Base-by-base conservation (phyloP, 345 rosid species). In the Populus tremula region DNA sequence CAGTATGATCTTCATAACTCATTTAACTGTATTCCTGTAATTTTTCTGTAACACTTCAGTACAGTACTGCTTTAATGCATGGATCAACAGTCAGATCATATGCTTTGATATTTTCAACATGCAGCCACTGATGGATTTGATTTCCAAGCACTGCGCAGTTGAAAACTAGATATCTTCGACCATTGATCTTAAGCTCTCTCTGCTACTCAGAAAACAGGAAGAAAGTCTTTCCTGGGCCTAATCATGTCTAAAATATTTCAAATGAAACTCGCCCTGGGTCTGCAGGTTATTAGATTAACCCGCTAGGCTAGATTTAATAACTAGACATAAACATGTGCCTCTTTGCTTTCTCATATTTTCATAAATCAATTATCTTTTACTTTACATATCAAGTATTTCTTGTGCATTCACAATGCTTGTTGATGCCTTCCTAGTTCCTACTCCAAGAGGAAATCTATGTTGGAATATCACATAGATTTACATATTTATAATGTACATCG, bases 401-500 rank as follows among this genome's bases (percentile, higher is more conserved):
- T 50, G 54, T 50, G 20, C 54, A 4, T 50, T 49, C 54, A 49
- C 54, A 49, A 49, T 49, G 54, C 9, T 47, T 13, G 20, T 50
- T 50, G 54, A 50, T 50, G 21, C 54, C 54, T 50, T 17, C 54
- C 54, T 50, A 50, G 54, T 50, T 50, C 54, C 54, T 50, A 50
- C 54, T 20, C 54, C 54, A 14, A 50, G 21, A 50, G 54, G 23
- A 54, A 8, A 29, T 27, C 43, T 36, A 54, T 5, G 35, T 50
- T 13, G 31, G n/a, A 54, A 16, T 16, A n/a, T 8, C 23, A 14
- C 8, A 72, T 21, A 56, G 33, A 53, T 54, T 2, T 35, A 54
- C 75, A 71, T 49, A 70, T 35, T 67, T 67, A 67, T 50, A 50
- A 14, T 50, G 54, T 17, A 50, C 71, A 68, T 53, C 73, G 12